These are phyloP conservation scores for Larix kaempferi DNA, from an alignment of 75 land plant species.

Conservation along the genomic window DNA sequence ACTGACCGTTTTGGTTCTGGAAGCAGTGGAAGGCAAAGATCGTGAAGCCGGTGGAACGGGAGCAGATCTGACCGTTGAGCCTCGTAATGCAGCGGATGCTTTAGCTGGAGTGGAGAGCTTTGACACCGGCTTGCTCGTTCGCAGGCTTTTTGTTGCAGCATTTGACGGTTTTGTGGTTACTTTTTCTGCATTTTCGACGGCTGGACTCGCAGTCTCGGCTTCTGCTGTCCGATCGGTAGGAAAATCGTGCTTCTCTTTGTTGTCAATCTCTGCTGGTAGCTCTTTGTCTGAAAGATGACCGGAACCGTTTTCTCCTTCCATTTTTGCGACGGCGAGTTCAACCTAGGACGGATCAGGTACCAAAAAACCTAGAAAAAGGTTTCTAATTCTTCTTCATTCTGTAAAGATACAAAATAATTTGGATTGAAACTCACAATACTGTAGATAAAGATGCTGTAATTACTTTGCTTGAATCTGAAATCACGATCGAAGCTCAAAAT, in stretches of 20 bases:
- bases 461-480: neutral
- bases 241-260: neutral
- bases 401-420: neutral
- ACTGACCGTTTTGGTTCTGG: neutral
- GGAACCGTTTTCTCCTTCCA: neutral
- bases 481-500: neutral
- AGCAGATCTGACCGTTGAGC: neutral
- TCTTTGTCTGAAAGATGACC: neutral
- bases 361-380: neutral
- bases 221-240: neutral
- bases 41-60: neutral
- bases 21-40: neutral
- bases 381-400: conserved; percentile 1
- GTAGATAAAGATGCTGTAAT: neutral
- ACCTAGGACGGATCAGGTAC: neutral
- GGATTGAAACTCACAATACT: neutral
- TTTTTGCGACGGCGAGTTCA: neutral
- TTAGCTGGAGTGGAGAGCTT: conserved; percentile 9
- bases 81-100: neutral
- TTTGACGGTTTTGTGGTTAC: neutral
- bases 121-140: neutral
- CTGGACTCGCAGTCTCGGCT: neutral
- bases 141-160: conserved; percentile 1
- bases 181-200: neutral
- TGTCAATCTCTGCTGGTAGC: neutral